Percentiles rank a stretch among this genome's conserved stretches.
phyloP scores from a whole-genome alignment of 78 protist species.

The Capsaspora owczarzaki region DNA sequence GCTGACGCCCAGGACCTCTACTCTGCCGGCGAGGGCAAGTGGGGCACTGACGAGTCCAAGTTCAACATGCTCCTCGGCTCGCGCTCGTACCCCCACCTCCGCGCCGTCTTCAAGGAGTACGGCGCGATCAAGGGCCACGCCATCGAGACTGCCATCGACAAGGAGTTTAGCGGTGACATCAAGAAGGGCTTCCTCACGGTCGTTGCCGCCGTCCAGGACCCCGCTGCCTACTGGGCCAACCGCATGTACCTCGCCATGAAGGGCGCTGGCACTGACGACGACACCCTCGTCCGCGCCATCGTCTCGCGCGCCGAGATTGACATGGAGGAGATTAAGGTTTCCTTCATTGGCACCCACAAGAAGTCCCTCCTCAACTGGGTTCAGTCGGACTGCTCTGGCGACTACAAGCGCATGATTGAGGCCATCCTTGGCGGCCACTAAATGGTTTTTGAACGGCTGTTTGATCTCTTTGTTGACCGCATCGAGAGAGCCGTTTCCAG shows the following conservation, averaged over 20 bases:
- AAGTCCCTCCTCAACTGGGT: background rate
- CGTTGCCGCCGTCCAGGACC: background rate
- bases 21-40: slow-evolving; percentile 12
- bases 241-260: slow-evolving; percentile 1
- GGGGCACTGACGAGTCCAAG: slow-evolving; percentile 29
- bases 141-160: background rate
- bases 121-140: background rate
- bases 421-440: background rate
- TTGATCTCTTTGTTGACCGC: too few species aligned
- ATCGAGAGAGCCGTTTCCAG: too few species aligned
- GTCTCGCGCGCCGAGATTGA: background rate
- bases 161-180: background rate
- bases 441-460: too few species aligned
- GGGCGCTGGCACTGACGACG: slow-evolving; percentile 9
- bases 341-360: background rate
- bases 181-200: background rate
- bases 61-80: background rate
- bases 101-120: slow-evolving; percentile 19
- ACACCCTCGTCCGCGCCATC: slow-evolving; percentile 4
- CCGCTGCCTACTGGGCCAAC: background rate
- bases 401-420: background rate
- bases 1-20: slow-evolving; percentile 10
- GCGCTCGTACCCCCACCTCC: slow-evolving; percentile 22
- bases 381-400: background rate
- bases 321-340: background rate